These are phyloP conservation scores for Rhodamnia rubescens DNA, from an alignment of 345 rosid genomes.

Conservation along the genomic window DNA sequence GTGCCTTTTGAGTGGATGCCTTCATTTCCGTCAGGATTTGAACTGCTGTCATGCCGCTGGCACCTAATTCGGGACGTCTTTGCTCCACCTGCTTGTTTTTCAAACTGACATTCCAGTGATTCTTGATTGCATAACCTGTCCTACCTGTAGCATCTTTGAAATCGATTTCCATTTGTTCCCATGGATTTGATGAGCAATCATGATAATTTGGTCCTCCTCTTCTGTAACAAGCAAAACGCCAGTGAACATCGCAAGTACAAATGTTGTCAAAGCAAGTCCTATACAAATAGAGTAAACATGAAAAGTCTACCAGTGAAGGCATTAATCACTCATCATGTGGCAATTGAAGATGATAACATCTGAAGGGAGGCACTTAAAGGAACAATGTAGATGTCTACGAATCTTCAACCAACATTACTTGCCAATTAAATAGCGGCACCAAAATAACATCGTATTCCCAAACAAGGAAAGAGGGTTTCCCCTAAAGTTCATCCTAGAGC, in stretches of 20 bases:
- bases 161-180: slow-evolving; percentile 97
- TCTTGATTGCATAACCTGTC: slow-evolving; percentile 87
- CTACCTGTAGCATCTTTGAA: slow-evolving; percentile 67
- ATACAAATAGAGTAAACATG: not conserved
- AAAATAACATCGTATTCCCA: not conserved
- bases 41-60: slow-evolving; percentile 14
- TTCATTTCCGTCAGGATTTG: slow-evolving; percentile 29
- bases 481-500: not conserved
- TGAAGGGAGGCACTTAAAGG: not conserved
- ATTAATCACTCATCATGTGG: not conserved
- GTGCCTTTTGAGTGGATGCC: slow-evolving; percentile 37
- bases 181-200: slow-evolving; percentile 52
- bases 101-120: slow-evolving; percentile 87
- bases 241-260: not conserved
- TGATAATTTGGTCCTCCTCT: slow-evolving; percentile 70
- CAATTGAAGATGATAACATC: not conserved
- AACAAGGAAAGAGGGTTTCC: not conserved
- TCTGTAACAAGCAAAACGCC: slow-evolving; percentile 25
- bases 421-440: not conserved
- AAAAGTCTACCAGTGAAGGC: not conserved
- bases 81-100: slow-evolving; percentile 39
- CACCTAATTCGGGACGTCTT: slow-evolving; percentile 11
- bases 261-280: not conserved
- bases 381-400: not conserved
- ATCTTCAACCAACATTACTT: not conserved